Evolutionary conservation across 768 basidiomycete genomes (phyloP), one percentile per base, ranked within the genome.

Genomic region (Phanerochaete sordida): DNA sequence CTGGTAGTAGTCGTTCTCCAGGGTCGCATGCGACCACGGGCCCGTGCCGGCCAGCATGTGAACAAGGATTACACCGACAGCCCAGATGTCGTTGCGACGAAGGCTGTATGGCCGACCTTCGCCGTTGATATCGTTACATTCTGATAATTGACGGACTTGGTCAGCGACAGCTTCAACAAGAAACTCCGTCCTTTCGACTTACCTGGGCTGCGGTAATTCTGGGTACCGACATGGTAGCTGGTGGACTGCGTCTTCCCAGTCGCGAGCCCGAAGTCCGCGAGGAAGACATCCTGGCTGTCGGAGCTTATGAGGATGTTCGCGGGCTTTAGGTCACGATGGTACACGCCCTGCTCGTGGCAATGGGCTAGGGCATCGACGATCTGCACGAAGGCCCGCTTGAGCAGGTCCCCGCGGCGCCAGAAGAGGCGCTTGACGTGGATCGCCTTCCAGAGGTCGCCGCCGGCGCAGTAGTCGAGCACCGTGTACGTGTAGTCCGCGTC

Each of bases 401-500:
- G 79, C 61, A 83, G 72, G 0, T 63, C 67, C 69, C 81, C 79
- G 64, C 81, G 73, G 45, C 81, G 76, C 52, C 72, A 61, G 61
- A 77, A 77, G 60, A 69, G 60, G 57, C 65, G 64, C 27, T 61
- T 56, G 28, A 58, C 60, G 64, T 77, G 75, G 73, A 81, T 77
- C 27, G 75, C 71, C 66, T 56, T 73, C 63, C 77, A 79, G 55
- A 84, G 69, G 65, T 82, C 81, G n/a, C 82, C 83, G 53, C 68
- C 70, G 12, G 60, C 44, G 59, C 64, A 62, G 56, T 65, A 74
- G 58, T 86, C 84, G 65, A 87, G 74, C 50, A 89, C 80, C 63
- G 93, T 79, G 75, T 87, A 94, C 64, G 91, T 69, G 69, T 78
- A 86, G 21, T 75, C 70, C 23, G 79, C 78, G 63, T 90, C 86